Evolutionary conservation across 768 basidiomycete genomes (phyloP).

Genomic region (Phlegmacium glaucopus): DNA sequence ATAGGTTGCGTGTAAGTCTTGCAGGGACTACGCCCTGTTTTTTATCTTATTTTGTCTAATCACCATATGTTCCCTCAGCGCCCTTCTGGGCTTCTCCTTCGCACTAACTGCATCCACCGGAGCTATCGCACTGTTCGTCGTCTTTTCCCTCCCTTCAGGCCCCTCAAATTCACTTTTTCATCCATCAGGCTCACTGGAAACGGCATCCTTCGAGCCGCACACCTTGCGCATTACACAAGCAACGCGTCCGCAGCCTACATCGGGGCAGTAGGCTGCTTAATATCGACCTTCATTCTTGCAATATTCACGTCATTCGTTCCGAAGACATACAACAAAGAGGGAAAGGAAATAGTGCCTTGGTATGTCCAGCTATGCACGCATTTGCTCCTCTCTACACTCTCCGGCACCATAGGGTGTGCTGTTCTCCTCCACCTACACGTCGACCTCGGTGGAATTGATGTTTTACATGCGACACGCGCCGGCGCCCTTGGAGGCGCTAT

Average conservation of each 20-base stretch:
- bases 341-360: neutral
- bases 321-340: neutral
- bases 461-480: too few species aligned
- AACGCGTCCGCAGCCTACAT: conserved; percentile 5
- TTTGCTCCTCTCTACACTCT: conserved; percentile 3
- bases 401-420: conserved; percentile 8
- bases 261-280: too few species aligned
- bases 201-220: conserved; percentile 6
- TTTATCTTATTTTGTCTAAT: neutral
- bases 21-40: neutral
- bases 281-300: neutral
- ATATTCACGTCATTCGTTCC: neutral
- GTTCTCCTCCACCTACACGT: conserved; percentile 3
- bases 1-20: neutral
- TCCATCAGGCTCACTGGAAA: conserved; percentile 6
- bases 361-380: neutral
- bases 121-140: neutral
- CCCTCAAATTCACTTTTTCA: neutral
- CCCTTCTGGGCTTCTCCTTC: neutral
- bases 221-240: conserved; percentile 1
- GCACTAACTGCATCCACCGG: neutral
- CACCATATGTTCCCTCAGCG: neutral
- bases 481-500: conserved; percentile 12
- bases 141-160: neutral
- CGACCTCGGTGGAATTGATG: conserved; percentile 9